Base-by-base conservation (phyloP, 2,329 filamentous ascomycete genomes). In the Aspergillus thermomutatus region DNA sequence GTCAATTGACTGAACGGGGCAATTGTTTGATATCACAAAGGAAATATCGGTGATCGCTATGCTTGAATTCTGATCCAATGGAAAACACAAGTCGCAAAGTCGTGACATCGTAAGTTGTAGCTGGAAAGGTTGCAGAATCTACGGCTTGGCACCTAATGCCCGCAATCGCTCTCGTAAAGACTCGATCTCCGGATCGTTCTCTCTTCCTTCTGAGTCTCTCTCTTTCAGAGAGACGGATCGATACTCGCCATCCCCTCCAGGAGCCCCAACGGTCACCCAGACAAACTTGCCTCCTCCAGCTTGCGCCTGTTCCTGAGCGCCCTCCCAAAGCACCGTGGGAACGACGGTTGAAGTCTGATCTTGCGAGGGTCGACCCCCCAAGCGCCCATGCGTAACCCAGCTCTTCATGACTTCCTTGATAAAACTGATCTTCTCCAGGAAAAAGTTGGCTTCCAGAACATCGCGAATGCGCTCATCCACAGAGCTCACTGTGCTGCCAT, bases 201-300 rank as follows among this genome's bases (percentile, higher is more conserved):
- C 59, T 48, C 57, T 59, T 19, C 21, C 43, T 45, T 53, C 64
- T 34, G 37, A 31, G 31, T 58, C 61, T 47, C 65, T 69, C 28
- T 64, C 64, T 26, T 72, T 74, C 17, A 76, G 54, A 23, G 70
- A 66, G 19, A 76, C 60, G 2, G 73, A 75, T n/a, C 71, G 68
- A 59, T 77, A 77, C 26, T 75, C 70, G 2, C 70, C 73, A 67
- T 80, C 78, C 25, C 78, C 78, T 53, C 77, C 77, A 23, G 74
- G 75, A 21, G 77, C 75, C 7, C 78, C 78, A 17, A 80, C 77
- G 0, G 77, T 79, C 25, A 80, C 78, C 78, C 82, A 83, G 54
- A 78, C 78, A 47, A 81, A 77, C 64, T 81, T 81, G 3, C 68
- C 79, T 72, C 68, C 80, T 55, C 75, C 73, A 58, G 63, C 63